Percentiles rank a stretch among this genome's conserved stretches.
Evolutionary conservation across 1,139 yeast species (phyloP).

Genomic region (Geotrichum bryndzae): DNA sequence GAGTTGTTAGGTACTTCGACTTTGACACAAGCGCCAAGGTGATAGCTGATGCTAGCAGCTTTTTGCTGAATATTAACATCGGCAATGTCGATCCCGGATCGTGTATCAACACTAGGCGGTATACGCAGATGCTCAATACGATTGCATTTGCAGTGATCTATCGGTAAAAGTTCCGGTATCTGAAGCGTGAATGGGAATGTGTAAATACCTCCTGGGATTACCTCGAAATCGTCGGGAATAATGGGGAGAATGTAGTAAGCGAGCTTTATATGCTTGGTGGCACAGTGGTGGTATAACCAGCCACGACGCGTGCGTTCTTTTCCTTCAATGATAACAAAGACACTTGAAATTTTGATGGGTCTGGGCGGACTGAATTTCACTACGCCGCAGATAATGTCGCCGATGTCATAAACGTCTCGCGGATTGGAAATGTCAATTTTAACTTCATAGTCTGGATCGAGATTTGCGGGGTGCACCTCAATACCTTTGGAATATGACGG

Average conservation of each 20-base stretch:
- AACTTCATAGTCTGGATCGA: background rate
- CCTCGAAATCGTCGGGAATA: background rate
- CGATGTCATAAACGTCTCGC: background rate
- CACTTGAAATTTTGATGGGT: background rate
- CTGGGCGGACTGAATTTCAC: background rate
- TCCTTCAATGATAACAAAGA: slow-evolving; percentile 2
- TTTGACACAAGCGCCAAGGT: background rate
- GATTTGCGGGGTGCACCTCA: background rate
- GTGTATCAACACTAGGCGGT: slow-evolving; percentile 5
- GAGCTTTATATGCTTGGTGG: background rate
- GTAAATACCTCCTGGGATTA: background rate
- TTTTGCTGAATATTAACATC: background rate
- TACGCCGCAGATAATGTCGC: slow-evolving; percentile 2
- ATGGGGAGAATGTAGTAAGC: background rate
- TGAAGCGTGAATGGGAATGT: slow-evolving; percentile 2
- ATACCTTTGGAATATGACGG: slow-evolving; percentile 3
- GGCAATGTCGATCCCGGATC: background rate
- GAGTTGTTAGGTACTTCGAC: background rate
- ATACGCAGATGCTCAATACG: background rate
- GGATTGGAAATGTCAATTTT: background rate
- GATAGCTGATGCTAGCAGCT: background rate
- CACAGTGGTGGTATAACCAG: background rate
- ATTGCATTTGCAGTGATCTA: background rate
- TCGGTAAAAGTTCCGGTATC: background rate
- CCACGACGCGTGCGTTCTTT: background rate